Evolutionary conservation across 2,329 filamentous ascomycete species (phyloP), one percentile per base, ranked within the genome.

Genomic region (Polytolypa hystricis): DNA sequence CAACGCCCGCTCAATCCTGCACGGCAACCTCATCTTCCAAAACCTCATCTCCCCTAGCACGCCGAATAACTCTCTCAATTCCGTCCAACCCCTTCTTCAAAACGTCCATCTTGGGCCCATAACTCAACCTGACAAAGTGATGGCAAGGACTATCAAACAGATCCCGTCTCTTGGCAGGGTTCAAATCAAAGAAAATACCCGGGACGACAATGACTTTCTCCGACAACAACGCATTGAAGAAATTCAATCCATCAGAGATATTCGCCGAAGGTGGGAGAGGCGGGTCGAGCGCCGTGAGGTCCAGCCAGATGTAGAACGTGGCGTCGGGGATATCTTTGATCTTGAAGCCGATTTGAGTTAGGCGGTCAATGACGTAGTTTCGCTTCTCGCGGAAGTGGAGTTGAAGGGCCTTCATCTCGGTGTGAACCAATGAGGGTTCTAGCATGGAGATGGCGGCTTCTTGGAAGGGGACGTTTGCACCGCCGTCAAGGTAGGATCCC

Each of bases 141-240:
- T 96, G 89, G 63, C 89, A 95, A 41, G 89, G 89, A 48, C 77
- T 84, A 64, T 96, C 89, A 48, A 96, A 96, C 48, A 96, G 62
- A 60, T 96, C 89, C 56, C 89, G 73, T 46, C 89, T 74, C 58
- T 85, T 81, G 23, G 82, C 81, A 3, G 89, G 89, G 66, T 96
- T 96, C 46, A 96, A 64, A 54, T 96, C 89, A 58, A 96, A 96
- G 73, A 96, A 96, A 60, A 96, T 96, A 42, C 89, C 89, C 0
- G 89, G 89, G 4, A 96, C 89, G 12, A 95, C 86, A 54, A 95
- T 95, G 47, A 93, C 84, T 71, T 93, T 93, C 69, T 95, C 86
- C 53, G 83, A 77, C 30, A 96, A 67, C 55, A 91, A 91, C 19
- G 86, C 86, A 58, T 91, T 78, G 76, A 96, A 95, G 73, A 96